phyloP scores from a whole-genome alignment of 495 filamentous ascomycete species.

The Lophiostoma macrostomum region DNA sequence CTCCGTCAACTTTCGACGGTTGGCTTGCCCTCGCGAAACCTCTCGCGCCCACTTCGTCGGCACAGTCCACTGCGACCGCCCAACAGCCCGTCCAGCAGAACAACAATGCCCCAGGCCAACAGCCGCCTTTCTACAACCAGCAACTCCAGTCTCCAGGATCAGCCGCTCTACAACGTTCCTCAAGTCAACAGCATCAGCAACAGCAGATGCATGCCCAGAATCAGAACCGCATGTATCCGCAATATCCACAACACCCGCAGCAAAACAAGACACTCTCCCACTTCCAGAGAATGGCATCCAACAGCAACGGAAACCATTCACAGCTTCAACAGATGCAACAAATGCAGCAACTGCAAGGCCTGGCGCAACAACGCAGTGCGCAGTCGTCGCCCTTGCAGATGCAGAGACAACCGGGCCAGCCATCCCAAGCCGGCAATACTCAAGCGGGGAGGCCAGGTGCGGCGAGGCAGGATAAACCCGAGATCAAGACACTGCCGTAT shows the following conservation, averaged over 20 bases:
- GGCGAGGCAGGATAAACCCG: constrained; percentile 9
- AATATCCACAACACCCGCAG: constrained; percentile 21
- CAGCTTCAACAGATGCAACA: constrained; percentile 25
- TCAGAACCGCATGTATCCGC: constrained; percentile 10
- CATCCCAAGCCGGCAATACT: neutral
- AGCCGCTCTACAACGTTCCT: constrained; percentile 7
- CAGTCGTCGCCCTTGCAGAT: constrained; percentile 9
- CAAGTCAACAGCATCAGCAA: constrained; percentile 21
- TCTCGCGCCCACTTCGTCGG: neutral
- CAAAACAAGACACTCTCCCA: constrained; percentile 15
- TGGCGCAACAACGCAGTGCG: constrained; percentile 16
- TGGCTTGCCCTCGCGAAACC: constrained; percentile 36
- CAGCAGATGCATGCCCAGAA: constrained; percentile 1
- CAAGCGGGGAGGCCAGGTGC: neutral
- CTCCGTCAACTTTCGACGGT: constrained; percentile 18
- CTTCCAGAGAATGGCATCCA: constrained; percentile 9
- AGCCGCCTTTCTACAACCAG: neutral
- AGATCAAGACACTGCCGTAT: constrained; percentile 24
- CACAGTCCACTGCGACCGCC: neutral
- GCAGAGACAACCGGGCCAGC: neutral
- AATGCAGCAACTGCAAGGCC: constrained; percentile 22
- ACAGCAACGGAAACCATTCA: neutral
- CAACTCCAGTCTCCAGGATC: constrained; percentile 7
- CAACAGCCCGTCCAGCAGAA: neutral
- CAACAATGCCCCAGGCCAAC: neutral